These are phyloP conservation scores for Trametes cubensis DNA, from an alignment of 768 basidiomycete species.

Conservation along the genomic window DNA sequence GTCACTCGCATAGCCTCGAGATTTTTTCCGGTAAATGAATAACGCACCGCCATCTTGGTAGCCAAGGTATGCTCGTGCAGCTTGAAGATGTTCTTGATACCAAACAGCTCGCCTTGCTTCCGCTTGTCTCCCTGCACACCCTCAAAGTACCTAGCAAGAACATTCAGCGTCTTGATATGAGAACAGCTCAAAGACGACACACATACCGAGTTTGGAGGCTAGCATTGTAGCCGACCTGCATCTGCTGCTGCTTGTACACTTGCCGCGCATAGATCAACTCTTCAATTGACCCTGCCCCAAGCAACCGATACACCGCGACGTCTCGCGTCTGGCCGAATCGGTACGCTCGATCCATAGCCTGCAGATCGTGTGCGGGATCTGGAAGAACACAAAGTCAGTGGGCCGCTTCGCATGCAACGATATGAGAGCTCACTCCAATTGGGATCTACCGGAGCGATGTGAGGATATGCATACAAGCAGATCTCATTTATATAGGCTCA, in stretches of 20 bases:
- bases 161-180: not conserved
- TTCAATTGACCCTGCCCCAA: conserved; percentile 86
- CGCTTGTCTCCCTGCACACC: conserved; percentile 79
- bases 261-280: conserved; percentile 89
- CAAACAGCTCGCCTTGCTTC: conserved; percentile 83
- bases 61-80: conserved; percentile 70
- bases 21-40: not conserved
- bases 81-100: conserved; percentile 82
- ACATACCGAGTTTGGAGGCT: conserved; percentile 77
- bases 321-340: conserved; percentile 87
- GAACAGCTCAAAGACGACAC: not conserved
- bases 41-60: conserved; percentile 71
- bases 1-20: not conserved
- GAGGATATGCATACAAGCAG: not conserved
- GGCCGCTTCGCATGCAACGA: not conserved
- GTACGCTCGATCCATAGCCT: conserved; percentile 87
- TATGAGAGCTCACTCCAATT: conserved; percentile 79
- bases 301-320: conserved; percentile 79
- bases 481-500: conserved; percentile 34
- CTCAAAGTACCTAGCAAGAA: conserved; percentile 63
- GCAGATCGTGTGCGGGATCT: conserved; percentile 96
- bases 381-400: not conserved
- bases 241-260: conserved; percentile 92
- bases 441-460: conserved; percentile 58
- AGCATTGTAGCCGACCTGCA: conserved; percentile 87